Evolutionary conservation across 805 yeast genomes (phyloP).

Genomic region (Schwanniomyces sp.): DNA sequence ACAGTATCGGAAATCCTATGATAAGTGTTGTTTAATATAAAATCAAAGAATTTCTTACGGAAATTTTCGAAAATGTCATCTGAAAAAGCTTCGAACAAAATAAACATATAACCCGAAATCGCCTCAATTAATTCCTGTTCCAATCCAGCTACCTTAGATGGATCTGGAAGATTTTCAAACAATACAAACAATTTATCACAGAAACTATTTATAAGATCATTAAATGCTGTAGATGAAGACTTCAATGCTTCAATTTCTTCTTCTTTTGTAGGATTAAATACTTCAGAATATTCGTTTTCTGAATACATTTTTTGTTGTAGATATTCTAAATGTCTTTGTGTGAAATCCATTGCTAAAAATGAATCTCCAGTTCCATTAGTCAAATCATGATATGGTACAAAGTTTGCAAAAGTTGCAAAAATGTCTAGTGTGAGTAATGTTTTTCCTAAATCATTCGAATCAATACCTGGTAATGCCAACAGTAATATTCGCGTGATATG

Average conservation of each 20-base stretch:
- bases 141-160: constrained; percentile 48
- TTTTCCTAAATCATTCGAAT: constrained; percentile 79
- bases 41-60: constrained; percentile 50
- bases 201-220: constrained; percentile 55
- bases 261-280: constrained; percentile 42
- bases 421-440: constrained; percentile 68
- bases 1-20: constrained; percentile 64
- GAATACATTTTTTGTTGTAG: constrained; percentile 45
- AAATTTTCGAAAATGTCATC: constrained; percentile 52
- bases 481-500: constrained; percentile 76
- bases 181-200: constrained; percentile 59
- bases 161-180: constrained; percentile 68
- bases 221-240: constrained; percentile 74
- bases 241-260: constrained; percentile 56
- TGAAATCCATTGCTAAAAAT: constrained; percentile 49
- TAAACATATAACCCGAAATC: constrained; percentile 36
- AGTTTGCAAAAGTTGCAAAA: constrained; percentile 67
- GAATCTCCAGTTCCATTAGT: constrained; percentile 44
- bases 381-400: constrained; percentile 69
- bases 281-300: constrained; percentile 15
- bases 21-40: constrained; percentile 57
- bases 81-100: constrained; percentile 57
- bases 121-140: constrained; percentile 46
- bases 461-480: constrained; percentile 76
- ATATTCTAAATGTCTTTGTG: constrained; percentile 60